Evolutionary conservation across 331 rosid species (phyloP).

Genomic region (Arachis monticola): DNA sequence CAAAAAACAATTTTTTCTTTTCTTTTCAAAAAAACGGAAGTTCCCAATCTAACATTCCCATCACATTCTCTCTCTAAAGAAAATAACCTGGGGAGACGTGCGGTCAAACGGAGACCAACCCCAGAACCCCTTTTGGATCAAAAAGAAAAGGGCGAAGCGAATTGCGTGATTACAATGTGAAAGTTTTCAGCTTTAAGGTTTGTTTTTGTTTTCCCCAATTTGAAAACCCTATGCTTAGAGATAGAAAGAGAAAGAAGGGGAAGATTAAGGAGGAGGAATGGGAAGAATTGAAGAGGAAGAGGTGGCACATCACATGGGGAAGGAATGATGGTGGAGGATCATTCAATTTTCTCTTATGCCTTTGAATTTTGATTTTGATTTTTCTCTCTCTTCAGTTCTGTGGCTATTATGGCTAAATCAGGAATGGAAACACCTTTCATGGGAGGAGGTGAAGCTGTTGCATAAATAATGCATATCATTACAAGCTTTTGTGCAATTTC

Average conservation of each 20-base stretch:
- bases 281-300: conserved; percentile 49
- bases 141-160: conserved; percentile 48
- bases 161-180: conserved; percentile 42
- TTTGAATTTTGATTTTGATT: not conserved
- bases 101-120: conserved; percentile 36
- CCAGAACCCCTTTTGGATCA: conserved; percentile 47
- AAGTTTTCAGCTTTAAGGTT: conserved; percentile 67
- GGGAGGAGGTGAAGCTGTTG: conserved; percentile 25
- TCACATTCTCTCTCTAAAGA: conserved; percentile 43
- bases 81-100: conserved; percentile 50
- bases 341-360: conserved; percentile 34
- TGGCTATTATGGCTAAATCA: conserved; percentile 38
- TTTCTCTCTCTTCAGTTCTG: conserved; percentile 33
- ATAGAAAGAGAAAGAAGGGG: conserved; percentile 40
- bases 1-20: not conserved
- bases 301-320: conserved; percentile 54
- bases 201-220: conserved; percentile 33
- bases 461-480: conserved; percentile 35
- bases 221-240: conserved; percentile 68
- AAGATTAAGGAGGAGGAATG: conserved; percentile 44
- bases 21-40: not conserved
- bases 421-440: conserved; percentile 40
- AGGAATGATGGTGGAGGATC: conserved; percentile 44
- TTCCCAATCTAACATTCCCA: conserved; percentile 46
- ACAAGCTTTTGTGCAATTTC: conserved; percentile 46